These are phyloP conservation scores for Aspergillus coremiiformis DNA, from an alignment of 495 filamentous ascomycete species.

Conservation along the genomic window DNA sequence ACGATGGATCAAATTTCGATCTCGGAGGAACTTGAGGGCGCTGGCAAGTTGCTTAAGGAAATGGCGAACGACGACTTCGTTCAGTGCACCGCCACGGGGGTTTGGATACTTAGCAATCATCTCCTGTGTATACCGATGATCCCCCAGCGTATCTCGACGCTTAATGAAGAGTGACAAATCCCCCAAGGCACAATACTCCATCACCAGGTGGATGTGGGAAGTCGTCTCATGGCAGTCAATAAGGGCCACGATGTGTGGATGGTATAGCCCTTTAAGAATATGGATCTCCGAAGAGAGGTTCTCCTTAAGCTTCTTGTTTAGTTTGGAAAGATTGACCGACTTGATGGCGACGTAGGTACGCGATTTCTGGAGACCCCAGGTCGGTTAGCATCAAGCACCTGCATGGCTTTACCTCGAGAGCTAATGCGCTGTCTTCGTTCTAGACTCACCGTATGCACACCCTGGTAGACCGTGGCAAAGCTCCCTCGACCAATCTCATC, in stretches of 20 bases:
- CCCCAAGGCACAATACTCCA: conserved; percentile 96
- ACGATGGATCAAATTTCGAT: conserved; percentile 82
- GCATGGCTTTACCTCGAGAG: background rate
- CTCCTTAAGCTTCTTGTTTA: conserved; percentile 92
- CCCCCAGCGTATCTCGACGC: conserved; percentile 69
- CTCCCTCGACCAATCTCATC: conserved; percentile 90
- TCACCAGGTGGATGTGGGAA: conserved; percentile 88
- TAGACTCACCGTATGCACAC: conserved; percentile 68
- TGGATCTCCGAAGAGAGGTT: conserved; percentile 93
- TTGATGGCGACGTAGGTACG: conserved; percentile 84
- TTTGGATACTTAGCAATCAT: conserved; percentile 91
- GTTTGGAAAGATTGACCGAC: conserved; percentile 78
- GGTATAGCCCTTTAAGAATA: conserved; percentile 83
- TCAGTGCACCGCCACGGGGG: conserved; percentile 66
- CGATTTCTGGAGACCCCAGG: conserved; percentile 39
- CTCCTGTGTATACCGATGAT: conserved; percentile 68
- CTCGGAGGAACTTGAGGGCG: conserved; percentile 79
- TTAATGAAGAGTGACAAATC: conserved; percentile 93
- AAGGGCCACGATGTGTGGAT: conserved; percentile 94
- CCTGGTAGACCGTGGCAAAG: conserved; percentile 90
- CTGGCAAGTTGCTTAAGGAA: conserved; percentile 94
- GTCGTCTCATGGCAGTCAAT: conserved; percentile 84
- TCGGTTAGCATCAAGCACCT: conserved; percentile 34
- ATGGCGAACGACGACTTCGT: conserved; percentile 90
- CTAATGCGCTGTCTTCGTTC: background rate